Evolutionary conservation across 1,139 yeast species (phyloP).

Genomic region (Geotrichum phurueaensis): DNA sequence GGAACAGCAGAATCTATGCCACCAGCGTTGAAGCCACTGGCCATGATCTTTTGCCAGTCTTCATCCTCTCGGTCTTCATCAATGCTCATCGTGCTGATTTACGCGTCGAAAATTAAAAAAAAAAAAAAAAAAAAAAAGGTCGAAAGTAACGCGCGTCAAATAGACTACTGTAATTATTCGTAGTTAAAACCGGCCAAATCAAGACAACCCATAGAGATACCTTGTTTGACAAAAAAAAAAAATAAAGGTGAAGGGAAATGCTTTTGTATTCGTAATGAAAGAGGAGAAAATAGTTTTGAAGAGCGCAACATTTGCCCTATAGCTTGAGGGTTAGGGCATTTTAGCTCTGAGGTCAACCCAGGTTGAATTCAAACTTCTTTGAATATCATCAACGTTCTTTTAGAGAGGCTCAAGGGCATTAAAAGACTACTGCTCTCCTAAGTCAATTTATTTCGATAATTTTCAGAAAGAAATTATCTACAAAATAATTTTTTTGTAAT

Average conservation of each 20-base stretch:
- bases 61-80: conserved; percentile 21
- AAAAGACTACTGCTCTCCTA: too few species aligned
- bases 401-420: too few species aligned
- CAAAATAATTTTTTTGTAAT: too few species aligned
- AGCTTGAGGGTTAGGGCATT: conserved; percentile 2
- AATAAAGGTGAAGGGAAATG: background rate
- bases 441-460: too few species aligned
- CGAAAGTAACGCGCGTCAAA: background rate
- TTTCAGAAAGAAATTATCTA: too few species aligned
- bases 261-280: background rate
- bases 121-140: background rate
- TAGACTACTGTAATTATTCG: background rate
- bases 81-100: conserved; percentile 2
- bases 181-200: background rate
- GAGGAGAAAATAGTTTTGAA: background rate
- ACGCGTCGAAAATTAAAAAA: background rate
- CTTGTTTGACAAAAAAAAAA: background rate
- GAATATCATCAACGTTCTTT: background rate
- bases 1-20: conserved; percentile 25
- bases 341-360: too few species aligned
- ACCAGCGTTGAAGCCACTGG: conserved; percentile 24
- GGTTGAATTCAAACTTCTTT: background rate
- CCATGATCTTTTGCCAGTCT: conserved; percentile 26
- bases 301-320: background rate
- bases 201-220: background rate